Conservation (phyloP, 148 eudicot genomes). For the Limonium bicolor region DNA sequence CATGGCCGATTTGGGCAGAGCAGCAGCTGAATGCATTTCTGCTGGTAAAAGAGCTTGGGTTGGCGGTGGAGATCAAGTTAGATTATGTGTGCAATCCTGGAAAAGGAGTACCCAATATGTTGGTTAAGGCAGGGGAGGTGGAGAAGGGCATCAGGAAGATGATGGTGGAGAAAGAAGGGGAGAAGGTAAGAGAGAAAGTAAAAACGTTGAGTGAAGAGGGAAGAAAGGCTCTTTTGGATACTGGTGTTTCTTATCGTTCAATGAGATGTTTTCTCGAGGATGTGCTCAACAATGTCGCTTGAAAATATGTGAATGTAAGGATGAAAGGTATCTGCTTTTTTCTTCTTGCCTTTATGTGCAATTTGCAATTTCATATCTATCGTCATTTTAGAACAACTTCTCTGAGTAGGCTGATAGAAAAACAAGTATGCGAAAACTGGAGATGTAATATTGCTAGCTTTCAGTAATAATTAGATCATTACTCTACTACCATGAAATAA, state of each 20-base stretch:
- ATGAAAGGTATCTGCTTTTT: too few relatives aligned
- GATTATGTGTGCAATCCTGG: background rate
- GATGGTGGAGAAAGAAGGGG: conserved; percentile 2
- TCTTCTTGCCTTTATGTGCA: too few relatives aligned
- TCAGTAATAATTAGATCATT: too few relatives aligned
- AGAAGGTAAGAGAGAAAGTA: conserved; percentile 4
- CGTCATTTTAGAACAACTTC: too few relatives aligned
- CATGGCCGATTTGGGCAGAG: conserved; percentile 3
- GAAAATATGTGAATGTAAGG: too few relatives aligned
- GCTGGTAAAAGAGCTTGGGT: background rate
- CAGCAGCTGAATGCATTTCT: conserved; percentile 1
- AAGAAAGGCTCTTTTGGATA: background rate
- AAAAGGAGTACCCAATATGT: background rate
- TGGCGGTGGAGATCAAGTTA: conserved; percentile 4
- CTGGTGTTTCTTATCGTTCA: background rate
- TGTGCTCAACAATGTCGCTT: background rate
- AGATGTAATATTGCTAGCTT: too few relatives aligned
- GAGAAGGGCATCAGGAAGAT: conserved; percentile 6
- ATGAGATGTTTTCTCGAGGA: background rate
- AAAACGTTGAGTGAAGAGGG: conserved; percentile 1
- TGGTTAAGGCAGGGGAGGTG: background rate
- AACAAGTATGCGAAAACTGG: too few relatives aligned
- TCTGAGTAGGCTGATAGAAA: too few relatives aligned
- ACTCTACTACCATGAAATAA: too few relatives aligned
- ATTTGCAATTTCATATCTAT: too few relatives aligned